Conservation (phyloP, 306 rosid genomes). For the Prunus mongolica region DNA sequence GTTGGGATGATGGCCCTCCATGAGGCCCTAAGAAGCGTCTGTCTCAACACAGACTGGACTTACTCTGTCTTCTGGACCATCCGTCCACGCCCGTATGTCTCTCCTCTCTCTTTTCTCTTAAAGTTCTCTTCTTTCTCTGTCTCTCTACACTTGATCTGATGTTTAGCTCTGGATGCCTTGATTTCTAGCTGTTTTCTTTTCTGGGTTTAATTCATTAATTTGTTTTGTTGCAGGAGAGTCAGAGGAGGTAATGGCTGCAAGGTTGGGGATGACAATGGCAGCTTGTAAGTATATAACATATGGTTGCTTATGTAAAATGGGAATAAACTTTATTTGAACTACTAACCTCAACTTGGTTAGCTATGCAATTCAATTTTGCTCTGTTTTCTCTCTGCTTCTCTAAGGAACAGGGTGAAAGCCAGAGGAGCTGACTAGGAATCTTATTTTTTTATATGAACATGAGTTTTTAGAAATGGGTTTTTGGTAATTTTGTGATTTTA, state of each 20-base stretch:
- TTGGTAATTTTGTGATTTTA: not conserved
- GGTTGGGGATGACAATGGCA: constrained; percentile 97
- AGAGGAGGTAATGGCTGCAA: constrained; percentile 99
- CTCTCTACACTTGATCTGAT: not conserved
- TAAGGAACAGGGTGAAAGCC: too few relatives aligned
- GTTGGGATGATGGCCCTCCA: constrained; percentile 99
- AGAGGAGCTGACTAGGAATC: too few relatives aligned
- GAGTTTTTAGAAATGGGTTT: not conserved
- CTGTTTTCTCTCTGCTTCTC: not conserved
- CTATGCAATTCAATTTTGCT: not conserved
- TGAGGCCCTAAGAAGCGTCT: constrained; percentile 94
- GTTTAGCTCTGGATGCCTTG: constrained; percentile 3
- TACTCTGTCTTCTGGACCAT: constrained; percentile 99
- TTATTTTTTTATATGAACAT: too few relatives aligned
- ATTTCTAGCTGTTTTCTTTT: constrained; percentile 22
- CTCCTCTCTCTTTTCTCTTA: constrained; percentile 20
- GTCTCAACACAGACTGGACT: constrained; percentile 89
- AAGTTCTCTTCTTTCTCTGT: not conserved
- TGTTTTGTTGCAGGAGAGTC: constrained; percentile 62
- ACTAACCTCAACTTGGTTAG: not conserved
- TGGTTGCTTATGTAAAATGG: too few relatives aligned
- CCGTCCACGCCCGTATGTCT: constrained; percentile 98
- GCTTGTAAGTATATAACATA: constrained; percentile 53
- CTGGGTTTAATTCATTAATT: constrained; percentile 27
- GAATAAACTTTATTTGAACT: not conserved